Percentiles rank a stretch among this genome's conserved stretches.
Conservation (phyloP, 2,329 filamentous ascomycete species). For the Penicillium sp. region DNA sequence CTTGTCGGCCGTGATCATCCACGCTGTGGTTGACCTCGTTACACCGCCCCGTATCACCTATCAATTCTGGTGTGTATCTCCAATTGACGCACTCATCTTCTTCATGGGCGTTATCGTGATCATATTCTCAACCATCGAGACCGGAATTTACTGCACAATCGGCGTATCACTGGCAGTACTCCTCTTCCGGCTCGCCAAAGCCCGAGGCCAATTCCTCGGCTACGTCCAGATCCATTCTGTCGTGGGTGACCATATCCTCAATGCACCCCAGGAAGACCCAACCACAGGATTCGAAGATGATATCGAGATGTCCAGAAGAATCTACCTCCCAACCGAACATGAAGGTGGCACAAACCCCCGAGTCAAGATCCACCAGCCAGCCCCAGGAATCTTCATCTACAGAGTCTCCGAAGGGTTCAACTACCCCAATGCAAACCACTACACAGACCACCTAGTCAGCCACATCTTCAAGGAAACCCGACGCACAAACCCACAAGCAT, state of each 20-base stretch:
- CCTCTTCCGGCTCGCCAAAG: slow-evolving; percentile 74
- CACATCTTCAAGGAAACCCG: slow-evolving; percentile 68
- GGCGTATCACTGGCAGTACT: slow-evolving; percentile 70
- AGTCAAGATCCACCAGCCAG: slow-evolving; percentile 70
- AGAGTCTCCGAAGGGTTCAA: slow-evolving; percentile 89
- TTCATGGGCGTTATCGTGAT: slow-evolving; percentile 85
- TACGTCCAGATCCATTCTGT: slow-evolving; percentile 54
- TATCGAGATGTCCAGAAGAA: slow-evolving; percentile 17
- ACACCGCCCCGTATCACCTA: slow-evolving; percentile 84
- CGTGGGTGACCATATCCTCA: slow-evolving; percentile 55
- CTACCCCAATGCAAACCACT: slow-evolving; percentile 84
- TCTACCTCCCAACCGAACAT: slow-evolving; percentile 82
- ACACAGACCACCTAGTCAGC: slow-evolving; percentile 70
- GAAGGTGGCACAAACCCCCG: slow-evolving; percentile 82
- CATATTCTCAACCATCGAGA: slow-evolving; percentile 79
- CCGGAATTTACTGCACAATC: slow-evolving; percentile 87
- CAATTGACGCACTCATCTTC: slow-evolving; percentile 84
- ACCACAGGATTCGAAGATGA: not conserved
- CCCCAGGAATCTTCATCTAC: slow-evolving; percentile 90
- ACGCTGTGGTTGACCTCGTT: slow-evolving; percentile 86
- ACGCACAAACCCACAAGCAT: slow-evolving; percentile 67
- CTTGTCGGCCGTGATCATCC: slow-evolving; percentile 83
- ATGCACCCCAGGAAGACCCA: not conserved
- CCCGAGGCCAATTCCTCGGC: slow-evolving; percentile 79
- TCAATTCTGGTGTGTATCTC: slow-evolving; percentile 87